Conservation (phyloP, 257 asterid genomes). For the Rehmannia glutinosa region DNA sequence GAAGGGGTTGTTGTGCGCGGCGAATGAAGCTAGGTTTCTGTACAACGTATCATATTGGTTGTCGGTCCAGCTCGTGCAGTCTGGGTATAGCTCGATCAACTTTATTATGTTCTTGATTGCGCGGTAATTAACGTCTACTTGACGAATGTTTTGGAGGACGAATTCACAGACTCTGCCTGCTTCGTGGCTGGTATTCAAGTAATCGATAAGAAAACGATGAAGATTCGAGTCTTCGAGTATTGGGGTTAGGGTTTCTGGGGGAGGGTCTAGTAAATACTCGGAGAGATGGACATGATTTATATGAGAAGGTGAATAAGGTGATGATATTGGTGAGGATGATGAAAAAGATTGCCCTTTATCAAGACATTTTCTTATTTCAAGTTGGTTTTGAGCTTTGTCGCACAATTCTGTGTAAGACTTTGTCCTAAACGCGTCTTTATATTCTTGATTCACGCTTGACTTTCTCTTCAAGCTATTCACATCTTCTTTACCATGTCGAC, state of each 20-base stretch:
- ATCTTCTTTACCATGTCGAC: slow-evolving; percentile 21
- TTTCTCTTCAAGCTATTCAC: slow-evolving; percentile 26
- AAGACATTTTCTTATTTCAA: slow-evolving; percentile 20
- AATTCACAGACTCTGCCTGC: slow-evolving; percentile 55
- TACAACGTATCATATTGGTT: slow-evolving; percentile 18
- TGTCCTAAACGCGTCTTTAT: slow-evolving; percentile 60
- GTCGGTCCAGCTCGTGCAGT: slow-evolving; percentile 21
- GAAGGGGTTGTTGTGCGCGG: slow-evolving; percentile 41
- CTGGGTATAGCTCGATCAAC: slow-evolving; percentile 19
- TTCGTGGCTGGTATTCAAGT: slow-evolving; percentile 49
- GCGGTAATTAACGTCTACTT: slow-evolving; percentile 30
- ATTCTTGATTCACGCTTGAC: slow-evolving; percentile 54
- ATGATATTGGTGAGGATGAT: slow-evolving; percentile 9
- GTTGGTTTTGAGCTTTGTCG: slow-evolving; percentile 38
- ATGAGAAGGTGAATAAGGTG: background rate
- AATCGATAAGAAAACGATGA: slow-evolving; percentile 35
- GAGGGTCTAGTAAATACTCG: slow-evolving; percentile 31
- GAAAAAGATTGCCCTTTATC: slow-evolving; percentile 20
- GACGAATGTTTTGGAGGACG: slow-evolving; percentile 36
- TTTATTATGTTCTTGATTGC: slow-evolving; percentile 22
- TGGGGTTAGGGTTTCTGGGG: slow-evolving; percentile 32
- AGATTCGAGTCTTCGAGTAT: slow-evolving; percentile 19
- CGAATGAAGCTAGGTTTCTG: slow-evolving; percentile 35
- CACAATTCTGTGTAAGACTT: slow-evolving; percentile 61
- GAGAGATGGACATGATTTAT: slow-evolving; percentile 18